These are phyloP conservation scores for Medicago lupulina DNA, from an alignment of 306 rosid species.

Conservation along the genomic window DNA sequence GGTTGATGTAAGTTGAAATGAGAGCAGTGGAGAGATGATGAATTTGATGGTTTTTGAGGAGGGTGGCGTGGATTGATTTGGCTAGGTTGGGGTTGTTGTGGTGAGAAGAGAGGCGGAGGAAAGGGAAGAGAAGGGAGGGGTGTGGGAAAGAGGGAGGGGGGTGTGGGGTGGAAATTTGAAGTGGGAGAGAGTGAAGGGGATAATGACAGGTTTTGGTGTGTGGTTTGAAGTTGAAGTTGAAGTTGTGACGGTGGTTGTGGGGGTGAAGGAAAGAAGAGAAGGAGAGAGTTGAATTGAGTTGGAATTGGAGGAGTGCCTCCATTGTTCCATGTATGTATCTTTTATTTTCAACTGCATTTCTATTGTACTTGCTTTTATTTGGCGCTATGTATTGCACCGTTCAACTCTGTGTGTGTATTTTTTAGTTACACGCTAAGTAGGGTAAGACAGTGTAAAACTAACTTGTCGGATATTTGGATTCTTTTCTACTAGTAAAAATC, in stretches of 20 bases:
- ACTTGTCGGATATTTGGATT: too few species aligned
- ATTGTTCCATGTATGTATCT: slow-evolving; percentile 20
- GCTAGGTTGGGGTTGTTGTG: slow-evolving; percentile 52
- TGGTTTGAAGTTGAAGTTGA: slow-evolving; percentile 13
- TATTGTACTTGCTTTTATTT: neutral
- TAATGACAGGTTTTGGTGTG: neutral
- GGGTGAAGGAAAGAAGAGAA: neutral
- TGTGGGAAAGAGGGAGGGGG: neutral
- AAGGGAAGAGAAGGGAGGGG: slow-evolving; percentile 34
- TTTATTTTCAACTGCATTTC: neutral
- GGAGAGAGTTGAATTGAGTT: slow-evolving; percentile 1
- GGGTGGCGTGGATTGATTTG: slow-evolving; percentile 62
- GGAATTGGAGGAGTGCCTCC: slow-evolving; percentile 38
- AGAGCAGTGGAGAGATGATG: slow-evolving; percentile 58
- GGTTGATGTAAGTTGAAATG: slow-evolving; percentile 61
- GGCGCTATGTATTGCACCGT: neutral
- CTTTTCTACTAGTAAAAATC: too few species aligned
- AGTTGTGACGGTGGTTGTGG: slow-evolving; percentile 21
- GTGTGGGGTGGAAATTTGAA: slow-evolving; percentile 13
- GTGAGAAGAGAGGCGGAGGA: slow-evolving; percentile 65
- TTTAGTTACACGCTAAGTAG: too few species aligned
- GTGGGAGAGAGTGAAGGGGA: neutral
- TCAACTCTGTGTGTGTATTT: too few species aligned
- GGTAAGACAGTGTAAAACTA: too few species aligned
- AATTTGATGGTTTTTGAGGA: slow-evolving; percentile 49